phyloP scores from a whole-genome alignment of 1,284 basidiomycete species.

The Fomitiporia mediterranea region DNA sequence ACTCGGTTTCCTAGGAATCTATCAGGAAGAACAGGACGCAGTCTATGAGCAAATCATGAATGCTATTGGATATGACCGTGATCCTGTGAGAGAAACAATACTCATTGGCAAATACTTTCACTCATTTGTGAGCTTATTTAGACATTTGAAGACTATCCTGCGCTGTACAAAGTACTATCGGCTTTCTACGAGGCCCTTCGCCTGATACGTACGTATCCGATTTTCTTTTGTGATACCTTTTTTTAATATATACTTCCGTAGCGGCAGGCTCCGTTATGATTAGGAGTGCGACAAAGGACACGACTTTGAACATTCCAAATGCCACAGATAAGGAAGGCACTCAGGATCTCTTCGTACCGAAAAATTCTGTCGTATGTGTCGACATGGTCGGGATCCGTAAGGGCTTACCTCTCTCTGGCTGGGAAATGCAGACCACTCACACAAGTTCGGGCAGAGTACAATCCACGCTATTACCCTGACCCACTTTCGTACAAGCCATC shows the following conservation, averaged over 20 bases:
- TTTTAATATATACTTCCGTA: conserved; percentile 9
- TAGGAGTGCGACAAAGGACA: conserved; percentile 19
- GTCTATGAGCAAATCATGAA: conserved; percentile 41
- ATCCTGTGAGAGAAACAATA: conserved; percentile 33
- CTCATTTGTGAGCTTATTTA: conserved; percentile 20
- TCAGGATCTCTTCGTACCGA: conserved; percentile 24
- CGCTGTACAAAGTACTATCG: conserved; percentile 41
- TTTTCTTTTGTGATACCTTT: not conserved
- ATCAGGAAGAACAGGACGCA: conserved; percentile 45
- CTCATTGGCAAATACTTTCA: not conserved
- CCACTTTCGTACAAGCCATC: conserved; percentile 36
- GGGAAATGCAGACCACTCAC: not conserved
- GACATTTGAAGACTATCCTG: conserved; percentile 40
- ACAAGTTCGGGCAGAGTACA: conserved; percentile 27
- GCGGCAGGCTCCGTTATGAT: conserved; percentile 22
- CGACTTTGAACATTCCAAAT: conserved; percentile 14
- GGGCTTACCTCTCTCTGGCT: conserved; percentile 25
- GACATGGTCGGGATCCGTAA: conserved; percentile 50
- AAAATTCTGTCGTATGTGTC: conserved; percentile 34
- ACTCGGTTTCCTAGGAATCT: conserved; percentile 40
- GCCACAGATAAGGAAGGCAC: conserved; percentile 14
- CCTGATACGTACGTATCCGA: conserved; percentile 39
- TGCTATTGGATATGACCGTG: conserved; percentile 36
- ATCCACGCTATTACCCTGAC: conserved; percentile 36
- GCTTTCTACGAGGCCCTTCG: conserved; percentile 43